These are phyloP conservation scores for Leishmania tropica DNA, from an alignment of 208 protist species.

Conservation along the genomic window DNA sequence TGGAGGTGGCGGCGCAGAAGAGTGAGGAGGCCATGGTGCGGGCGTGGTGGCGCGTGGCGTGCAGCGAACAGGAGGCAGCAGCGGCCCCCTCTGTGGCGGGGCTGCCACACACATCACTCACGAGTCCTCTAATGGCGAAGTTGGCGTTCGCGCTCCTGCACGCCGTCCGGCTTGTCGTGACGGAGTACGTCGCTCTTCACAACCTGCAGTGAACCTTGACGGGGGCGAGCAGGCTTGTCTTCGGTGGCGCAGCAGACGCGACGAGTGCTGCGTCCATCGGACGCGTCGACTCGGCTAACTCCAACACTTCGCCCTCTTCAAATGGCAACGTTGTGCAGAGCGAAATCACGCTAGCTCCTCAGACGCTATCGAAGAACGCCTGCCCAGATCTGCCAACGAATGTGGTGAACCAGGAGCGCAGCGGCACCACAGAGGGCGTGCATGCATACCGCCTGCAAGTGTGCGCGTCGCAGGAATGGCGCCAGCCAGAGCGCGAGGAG, in stretches of 20 bases:
- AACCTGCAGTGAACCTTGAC: conserved; percentile 6
- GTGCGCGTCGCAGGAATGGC: conserved; percentile 14
- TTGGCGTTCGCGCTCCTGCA: conserved; percentile 13
- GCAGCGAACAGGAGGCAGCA: neutral
- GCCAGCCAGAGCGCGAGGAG: conserved; percentile 5
- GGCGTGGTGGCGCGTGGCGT: conserved; percentile 14
- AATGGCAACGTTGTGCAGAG: neutral
- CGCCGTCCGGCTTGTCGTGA: conserved; percentile 18
- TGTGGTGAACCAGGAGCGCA: conserved; percentile 19
- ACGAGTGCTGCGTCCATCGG: neutral
- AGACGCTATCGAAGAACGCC: conserved; percentile 25
- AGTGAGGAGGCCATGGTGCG: conserved; percentile 19
- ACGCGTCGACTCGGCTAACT: neutral
- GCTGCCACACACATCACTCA: neutral
- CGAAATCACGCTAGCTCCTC: conserved; percentile 23
- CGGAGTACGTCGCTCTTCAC: conserved; percentile 16
- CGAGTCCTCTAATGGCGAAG: neutral
- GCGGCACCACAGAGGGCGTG: conserved; percentile 2
- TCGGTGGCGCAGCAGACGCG: neutral
- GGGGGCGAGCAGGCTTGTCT: neutral
- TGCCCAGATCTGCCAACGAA: conserved; percentile 6
- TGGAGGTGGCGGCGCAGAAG: neutral
- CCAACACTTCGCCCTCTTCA: neutral
- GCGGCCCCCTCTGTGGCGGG: neutral
- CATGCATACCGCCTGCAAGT: conserved; percentile 34